A percentile compares a stretch with the other conserved stretches of the same genome.
phyloP scores from a whole-genome alignment of 495 filamentous ascomycete species.

The Collariella sp. region DNA sequence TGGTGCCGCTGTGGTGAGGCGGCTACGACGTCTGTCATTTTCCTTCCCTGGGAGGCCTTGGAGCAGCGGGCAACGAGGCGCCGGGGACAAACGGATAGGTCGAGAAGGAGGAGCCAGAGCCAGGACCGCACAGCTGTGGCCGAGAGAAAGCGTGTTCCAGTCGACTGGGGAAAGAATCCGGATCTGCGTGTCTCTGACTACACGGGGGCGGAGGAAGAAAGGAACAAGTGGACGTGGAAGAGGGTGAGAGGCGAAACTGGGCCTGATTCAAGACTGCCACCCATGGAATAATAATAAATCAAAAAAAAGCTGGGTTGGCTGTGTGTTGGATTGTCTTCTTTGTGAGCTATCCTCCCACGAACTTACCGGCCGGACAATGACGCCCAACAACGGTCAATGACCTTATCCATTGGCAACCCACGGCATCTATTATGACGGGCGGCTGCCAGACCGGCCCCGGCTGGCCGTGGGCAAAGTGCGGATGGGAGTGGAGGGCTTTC shows the following conservation, averaged over 20 bases:
- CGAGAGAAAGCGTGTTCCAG: background rate
- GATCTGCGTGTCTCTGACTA: slow-evolving; percentile 10
- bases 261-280: background rate
- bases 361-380: slow-evolving; percentile 28
- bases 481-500: background rate
- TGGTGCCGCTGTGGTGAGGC: slow-evolving; percentile 8
- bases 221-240: background rate
- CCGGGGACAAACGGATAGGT: background rate
- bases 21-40: slow-evolving; percentile 26
- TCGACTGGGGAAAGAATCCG: background rate
- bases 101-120: background rate
- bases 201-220: background rate
- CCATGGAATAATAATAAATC: slow-evolving; percentile 4
- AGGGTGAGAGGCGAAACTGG: background rate
- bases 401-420: slow-evolving; percentile 21
- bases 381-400: slow-evolving; percentile 20
- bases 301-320: slow-evolving; percentile 25
- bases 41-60: background rate
- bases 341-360: slow-evolving; percentile 27
- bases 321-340: slow-evolving; percentile 33
- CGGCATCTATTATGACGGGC: slow-evolving; percentile 18
- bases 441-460: slow-evolving; percentile 1
- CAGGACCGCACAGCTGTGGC: background rate
- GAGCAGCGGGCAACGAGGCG: background rate
- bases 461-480: background rate